Evolutionary conservation across 2,329 filamentous ascomycete species (phyloP).

Genomic region (Mycosphaerella arachidis): DNA sequence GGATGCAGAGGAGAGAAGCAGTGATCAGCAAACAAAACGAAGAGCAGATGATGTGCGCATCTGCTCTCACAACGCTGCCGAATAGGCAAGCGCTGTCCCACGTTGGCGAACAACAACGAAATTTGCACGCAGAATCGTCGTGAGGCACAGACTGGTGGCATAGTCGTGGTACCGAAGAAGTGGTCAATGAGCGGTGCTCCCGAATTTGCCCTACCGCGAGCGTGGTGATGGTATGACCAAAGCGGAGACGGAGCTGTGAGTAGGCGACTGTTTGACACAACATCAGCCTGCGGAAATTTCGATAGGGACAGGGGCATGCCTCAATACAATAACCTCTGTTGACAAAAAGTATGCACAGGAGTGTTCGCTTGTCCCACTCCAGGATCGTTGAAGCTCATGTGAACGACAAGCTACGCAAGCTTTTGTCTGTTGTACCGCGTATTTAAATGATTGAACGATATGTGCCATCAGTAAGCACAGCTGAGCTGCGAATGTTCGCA

Average conservation of each 20-base stretch:
- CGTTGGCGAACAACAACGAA: neutral
- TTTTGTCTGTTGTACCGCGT: neutral
- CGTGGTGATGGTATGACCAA: neutral
- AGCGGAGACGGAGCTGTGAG: neutral
- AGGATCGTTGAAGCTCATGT: neutral
- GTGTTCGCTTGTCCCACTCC: neutral
- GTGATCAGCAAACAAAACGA: neutral
- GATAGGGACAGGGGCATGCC: neutral
- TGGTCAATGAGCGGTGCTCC: neutral
- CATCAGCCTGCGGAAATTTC: neutral
- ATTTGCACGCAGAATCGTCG: neutral
- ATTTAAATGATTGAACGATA: slow-evolving; percentile 1
- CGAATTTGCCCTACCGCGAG: neutral
- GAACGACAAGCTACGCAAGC: neutral
- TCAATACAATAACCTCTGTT: neutral
- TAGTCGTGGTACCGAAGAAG: neutral
- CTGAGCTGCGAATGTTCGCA: slow-evolving; percentile 6
- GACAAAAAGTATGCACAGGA: neutral
- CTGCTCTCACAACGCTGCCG: neutral
- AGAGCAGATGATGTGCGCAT: neutral
- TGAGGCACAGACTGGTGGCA: neutral
- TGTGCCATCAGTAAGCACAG: slow-evolving; percentile 12
- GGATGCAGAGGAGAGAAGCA: neutral
- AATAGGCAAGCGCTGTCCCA: neutral
- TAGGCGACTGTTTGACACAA: neutral